These are phyloP conservation scores for Leptodermis oblonga DNA, from an alignment of 257 asterid species.

Conservation along the genomic window DNA sequence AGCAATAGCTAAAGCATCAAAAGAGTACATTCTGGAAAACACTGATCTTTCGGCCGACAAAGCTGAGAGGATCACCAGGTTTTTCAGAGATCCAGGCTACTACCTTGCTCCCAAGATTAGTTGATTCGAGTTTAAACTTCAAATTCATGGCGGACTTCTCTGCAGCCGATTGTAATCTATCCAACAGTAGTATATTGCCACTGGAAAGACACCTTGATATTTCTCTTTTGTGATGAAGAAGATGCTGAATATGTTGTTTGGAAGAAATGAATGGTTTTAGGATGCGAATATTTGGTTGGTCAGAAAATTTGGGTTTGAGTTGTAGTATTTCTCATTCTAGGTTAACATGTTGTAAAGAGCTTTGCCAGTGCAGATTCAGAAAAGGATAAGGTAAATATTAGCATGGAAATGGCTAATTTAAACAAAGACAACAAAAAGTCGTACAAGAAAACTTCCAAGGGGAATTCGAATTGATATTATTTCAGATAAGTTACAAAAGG, in stretches of 20 bases:
- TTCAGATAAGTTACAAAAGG: background rate
- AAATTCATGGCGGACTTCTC: background rate
- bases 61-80: slow-evolving; percentile 70
- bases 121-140: slow-evolving; percentile 10
- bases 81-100: slow-evolving; percentile 76
- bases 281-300: background rate
- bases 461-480: background rate
- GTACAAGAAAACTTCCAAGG: background rate
- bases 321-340: background rate
- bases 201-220: background rate
- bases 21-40: slow-evolving; percentile 63
- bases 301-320: background rate
- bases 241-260: background rate
- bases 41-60: slow-evolving; percentile 87
- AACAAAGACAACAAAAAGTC: background rate
- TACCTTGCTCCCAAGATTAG: slow-evolving; percentile 73
- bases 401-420: too few relatives aligned
- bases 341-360: background rate
- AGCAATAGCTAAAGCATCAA: slow-evolving; percentile 85
- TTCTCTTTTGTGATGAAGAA: background rate
- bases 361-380: background rate
- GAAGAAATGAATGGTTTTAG: background rate
- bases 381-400: background rate
- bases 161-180: background rate
- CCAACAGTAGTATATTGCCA: background rate